Base-by-base conservation (phyloP, 2,329 filamentous ascomycete species). In the Dactylellina sp. region DNA sequence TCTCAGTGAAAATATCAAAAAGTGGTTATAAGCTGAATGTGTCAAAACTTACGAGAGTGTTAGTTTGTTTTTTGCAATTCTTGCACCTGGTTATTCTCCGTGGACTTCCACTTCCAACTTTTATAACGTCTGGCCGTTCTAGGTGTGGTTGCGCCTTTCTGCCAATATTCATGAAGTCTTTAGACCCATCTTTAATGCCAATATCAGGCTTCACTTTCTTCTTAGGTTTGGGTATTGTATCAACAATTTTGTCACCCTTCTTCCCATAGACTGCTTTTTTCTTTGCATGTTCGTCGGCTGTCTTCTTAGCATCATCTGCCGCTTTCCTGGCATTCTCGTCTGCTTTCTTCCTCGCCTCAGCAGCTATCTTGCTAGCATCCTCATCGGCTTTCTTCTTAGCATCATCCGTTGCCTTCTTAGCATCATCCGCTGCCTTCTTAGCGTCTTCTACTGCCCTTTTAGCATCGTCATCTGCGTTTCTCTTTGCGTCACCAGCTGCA, bases 11-110 rank as follows among this genome's bases (percentile, higher is more conserved):
- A n/a, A 46, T 44, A 44, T 32, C 12, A 14, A 14, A 44, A 44
- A 14, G 4, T 14, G 40, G 28, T 5, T 32, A 32, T 32, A 9
- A 32, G 9, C 7, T 11, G 24, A 2, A 7, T 39, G 9, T 32
- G 9, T 32, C 18, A 9, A 6, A 40, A 46, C 57, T 44, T 64
- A 71, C 66, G 5, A 71, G 37, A 9, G 14, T 59, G 7, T 9
- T 42, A 11, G 59, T 71, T 18, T 24, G 35, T 42, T 63, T 63
- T 4, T 18, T 7, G 42, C 66, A 53, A 12, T 46, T 7, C 25
- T 52, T 57, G 35, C 52, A 64, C 22, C 28, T 32, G 28, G 28
- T 32, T 11, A 49, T 3, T 11, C 24, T 20, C 18, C 32, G 40
- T 14, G 1, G 18, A 25, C 16, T 40, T 5, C 12, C 7, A 16